phyloP scores from a whole-genome alignment of 2,329 filamentous ascomycete genomes.

The Microdochium bolleyi region DNA sequence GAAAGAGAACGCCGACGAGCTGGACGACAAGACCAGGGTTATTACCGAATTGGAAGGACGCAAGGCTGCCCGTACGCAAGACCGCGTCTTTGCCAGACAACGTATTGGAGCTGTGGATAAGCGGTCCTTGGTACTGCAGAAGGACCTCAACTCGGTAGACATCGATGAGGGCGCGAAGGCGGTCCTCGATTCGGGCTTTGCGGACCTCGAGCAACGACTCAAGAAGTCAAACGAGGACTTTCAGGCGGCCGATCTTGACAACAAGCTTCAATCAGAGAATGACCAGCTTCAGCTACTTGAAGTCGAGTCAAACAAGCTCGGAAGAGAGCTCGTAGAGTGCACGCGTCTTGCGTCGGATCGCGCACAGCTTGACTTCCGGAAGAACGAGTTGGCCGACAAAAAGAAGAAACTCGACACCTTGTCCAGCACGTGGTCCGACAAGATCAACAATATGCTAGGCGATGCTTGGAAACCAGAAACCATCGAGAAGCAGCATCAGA shows the following conservation, averaged over 20 bases:
- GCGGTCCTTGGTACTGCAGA: slow-evolving; percentile 58
- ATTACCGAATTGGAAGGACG: slow-evolving; percentile 69
- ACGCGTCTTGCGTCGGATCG: slow-evolving; percentile 75
- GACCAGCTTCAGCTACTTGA: slow-evolving; percentile 61
- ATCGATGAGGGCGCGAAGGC: slow-evolving; percentile 82
- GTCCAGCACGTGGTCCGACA: slow-evolving; percentile 63
- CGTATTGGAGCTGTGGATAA: slow-evolving; percentile 68
- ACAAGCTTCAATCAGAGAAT: slow-evolving; percentile 59
- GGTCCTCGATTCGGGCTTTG: slow-evolving; percentile 64
- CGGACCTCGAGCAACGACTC: slow-evolving; percentile 59
- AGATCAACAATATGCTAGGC: slow-evolving; percentile 59
- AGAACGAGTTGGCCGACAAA: slow-evolving; percentile 69
- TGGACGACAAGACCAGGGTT: slow-evolving; percentile 61
- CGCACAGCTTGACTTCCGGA: slow-evolving; percentile 75
- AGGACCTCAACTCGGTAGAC: slow-evolving; percentile 61
- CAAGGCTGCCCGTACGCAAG: slow-evolving; percentile 64
- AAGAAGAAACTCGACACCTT: slow-evolving; percentile 72
- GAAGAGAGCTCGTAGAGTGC: slow-evolving; percentile 74
- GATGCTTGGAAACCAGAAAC: slow-evolving; percentile 59
- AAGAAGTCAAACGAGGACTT: slow-evolving; percentile 55
- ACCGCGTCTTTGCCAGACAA: slow-evolving; percentile 64
- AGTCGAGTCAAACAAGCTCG: slow-evolving; percentile 61
- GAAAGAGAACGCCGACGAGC: slow-evolving; percentile 64
- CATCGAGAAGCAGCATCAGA: slow-evolving; percentile 65
- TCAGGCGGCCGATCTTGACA: slow-evolving; percentile 59